Evolutionary conservation across 2,329 filamentous ascomycete species (phyloP), one percentile per base, ranked within the genome.

Genomic region (Hawksworthiomyces lignivorus): DNA sequence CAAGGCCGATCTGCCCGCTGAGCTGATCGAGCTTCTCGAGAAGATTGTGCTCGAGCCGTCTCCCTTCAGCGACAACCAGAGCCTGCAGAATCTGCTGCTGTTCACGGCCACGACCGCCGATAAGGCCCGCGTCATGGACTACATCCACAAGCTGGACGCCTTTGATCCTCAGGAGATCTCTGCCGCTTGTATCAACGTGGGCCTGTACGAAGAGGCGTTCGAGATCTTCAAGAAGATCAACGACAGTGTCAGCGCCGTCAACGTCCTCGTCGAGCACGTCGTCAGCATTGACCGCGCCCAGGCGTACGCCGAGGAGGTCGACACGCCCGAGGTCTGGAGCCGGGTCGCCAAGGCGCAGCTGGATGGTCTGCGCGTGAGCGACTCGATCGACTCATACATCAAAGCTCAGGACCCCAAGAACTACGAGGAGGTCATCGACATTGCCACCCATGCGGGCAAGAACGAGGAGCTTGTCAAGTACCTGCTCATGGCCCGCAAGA

Each of bases 41-140:
- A 98, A 97, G 80, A 98, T 98, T 52, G 90, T 98, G 24, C 72
- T 98, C n/a, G 92, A 98, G 71, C 94, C 92, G n/a, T 94, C 90
- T 5, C 87, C 87, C 5, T 98, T 98, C 73, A 96, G 87, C 56
- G 94, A 98, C 67, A 98, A 98, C 64, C 79, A 87, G 57, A 96
- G 87, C 61, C 73, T 98, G 44, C 94, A 98, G 66, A 98, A 98
- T 64, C 68, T 98, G 46, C 78, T 98, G 48, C 87, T 98, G 72
- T 82, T 97, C 56, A 98, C 92, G 20, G 92, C 94, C 33, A 88
- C 88, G 54, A 96, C 96, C 70, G 89, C 92, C 11, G 94, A 98
- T 63, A 95, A 96, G 70, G 77, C 82, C 39, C 85, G 88, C 54
- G 81, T 98, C 44, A 94, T 95, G 80, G 86, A 90, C 59, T 98